Conservation (phyloP, 2,329 filamentous ascomycete species). For the Aspergillus pseudoviridinutans region DNA sequence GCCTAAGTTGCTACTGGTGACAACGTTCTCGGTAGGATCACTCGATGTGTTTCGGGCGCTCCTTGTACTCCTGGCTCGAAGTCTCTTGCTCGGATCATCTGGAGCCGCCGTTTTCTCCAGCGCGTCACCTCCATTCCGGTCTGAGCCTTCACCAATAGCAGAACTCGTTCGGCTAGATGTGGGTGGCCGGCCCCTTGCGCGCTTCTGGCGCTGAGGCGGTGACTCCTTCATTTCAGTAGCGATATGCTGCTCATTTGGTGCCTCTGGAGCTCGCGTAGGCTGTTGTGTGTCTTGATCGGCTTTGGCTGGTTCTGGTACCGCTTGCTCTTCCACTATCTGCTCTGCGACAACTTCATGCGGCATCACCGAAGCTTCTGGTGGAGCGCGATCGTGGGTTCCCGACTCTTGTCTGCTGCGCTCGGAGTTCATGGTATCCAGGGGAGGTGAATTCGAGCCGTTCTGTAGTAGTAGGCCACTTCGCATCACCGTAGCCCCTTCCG, state of each 20-base stretch:
- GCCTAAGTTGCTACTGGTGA: background rate
- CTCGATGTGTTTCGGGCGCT: background rate
- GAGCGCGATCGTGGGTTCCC: background rate
- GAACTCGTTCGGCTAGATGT: conserved; percentile 1
- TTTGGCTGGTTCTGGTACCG: conserved; percentile 2
- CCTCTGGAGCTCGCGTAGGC: background rate
- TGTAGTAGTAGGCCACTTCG: background rate
- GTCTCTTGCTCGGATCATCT: conserved; percentile 2
- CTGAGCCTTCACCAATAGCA: background rate
- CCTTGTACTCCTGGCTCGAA: conserved; percentile 9
- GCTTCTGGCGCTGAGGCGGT: conserved; percentile 3
- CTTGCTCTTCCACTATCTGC: background rate
- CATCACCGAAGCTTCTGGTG: background rate
- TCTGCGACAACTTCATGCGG: background rate
- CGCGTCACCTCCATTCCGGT: background rate
- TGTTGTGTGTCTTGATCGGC: background rate
- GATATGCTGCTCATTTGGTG: background rate
- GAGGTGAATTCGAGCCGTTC: background rate
- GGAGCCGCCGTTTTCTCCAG: conserved; percentile 1
- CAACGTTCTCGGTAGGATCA: background rate
- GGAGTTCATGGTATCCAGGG: conserved; percentile 1
- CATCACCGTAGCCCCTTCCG: background rate
- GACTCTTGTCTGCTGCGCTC: conserved; percentile 8
- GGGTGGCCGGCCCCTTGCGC: conserved; percentile 5
- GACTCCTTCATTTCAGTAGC: background rate